Evolutionary conservation across 345 rosid species (phyloP), one percentile per base, ranked within the genome.

Genomic region (Anacardium occidentale): DNA sequence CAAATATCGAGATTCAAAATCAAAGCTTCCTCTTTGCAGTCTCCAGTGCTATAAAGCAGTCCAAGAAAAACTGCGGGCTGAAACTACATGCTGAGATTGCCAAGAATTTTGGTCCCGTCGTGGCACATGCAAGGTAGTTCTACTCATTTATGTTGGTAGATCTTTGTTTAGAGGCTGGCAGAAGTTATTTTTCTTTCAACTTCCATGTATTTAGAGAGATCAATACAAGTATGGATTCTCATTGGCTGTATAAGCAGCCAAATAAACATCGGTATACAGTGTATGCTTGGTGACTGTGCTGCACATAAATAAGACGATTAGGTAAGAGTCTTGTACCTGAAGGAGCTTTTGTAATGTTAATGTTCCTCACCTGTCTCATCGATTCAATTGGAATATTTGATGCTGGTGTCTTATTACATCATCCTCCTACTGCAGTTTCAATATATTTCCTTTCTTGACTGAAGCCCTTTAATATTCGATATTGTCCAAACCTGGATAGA

Each of bases 11-110:
- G 90, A 95, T 83, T 89, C 98, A 2, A 92, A 92, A 83, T 83
- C 94, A 0, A 89, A 86, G 76, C 80, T 88, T 62, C 98, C 99
- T 51, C 95, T 95, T 22, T 92, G 99, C 85, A 95, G 99, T 78
- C 89, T 95, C 68, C 77, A 79, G 71, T 95, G 99, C 79, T 95
- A 95, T 85, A 92, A 86, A 81, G 97, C 94, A 53, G 72, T 92
- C 75, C 90, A 83, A 75, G 86, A 75, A 64, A 85, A 78, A 73
- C 77, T 51, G 42, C 59, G 25, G 17, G 51, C 79, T 10, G 78
- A 74, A 78, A 29, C 78, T 48, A 62, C 64, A 47, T 66, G 82
- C 76, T 83, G 70, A 81, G 32, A 47, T 68, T 70, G 61, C 34
- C 54, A 22, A 40, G 62, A 25, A 18, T 62, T 62, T 64, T 6